These are phyloP conservation scores for Nissolia schottii DNA, from an alignment of 306 rosid genomes.

Conservation along the genomic window DNA sequence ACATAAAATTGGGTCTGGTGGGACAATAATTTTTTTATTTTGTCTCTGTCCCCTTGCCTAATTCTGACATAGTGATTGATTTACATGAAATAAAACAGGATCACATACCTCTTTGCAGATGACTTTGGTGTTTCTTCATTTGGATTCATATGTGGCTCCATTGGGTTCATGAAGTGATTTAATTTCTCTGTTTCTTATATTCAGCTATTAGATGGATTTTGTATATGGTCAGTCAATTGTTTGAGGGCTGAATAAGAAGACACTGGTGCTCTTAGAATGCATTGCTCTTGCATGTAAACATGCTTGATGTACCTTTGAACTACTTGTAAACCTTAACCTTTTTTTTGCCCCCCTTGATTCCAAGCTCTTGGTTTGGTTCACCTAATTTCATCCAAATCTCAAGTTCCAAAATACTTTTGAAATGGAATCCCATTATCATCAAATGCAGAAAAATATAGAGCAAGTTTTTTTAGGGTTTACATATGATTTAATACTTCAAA, in stretches of 20 bases:
- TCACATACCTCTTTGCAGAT: slow-evolving; percentile 40
- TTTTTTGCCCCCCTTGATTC: not conserved
- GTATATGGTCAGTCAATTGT: not conserved
- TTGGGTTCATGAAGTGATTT: not conserved
- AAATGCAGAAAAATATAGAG: not conserved
- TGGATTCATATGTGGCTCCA: slow-evolving; percentile 30
- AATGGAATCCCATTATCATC: not conserved
- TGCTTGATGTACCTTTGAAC: slow-evolving; percentile 37
- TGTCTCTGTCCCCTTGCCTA: too few relatives aligned
- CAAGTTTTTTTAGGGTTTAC: not conserved
- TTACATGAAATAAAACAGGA: not conserved
- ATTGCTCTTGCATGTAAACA: slow-evolving; percentile 16
- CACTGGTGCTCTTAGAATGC: not conserved
- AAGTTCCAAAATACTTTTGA: not conserved
- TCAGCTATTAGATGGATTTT: not conserved
- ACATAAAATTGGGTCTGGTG: too few relatives aligned
- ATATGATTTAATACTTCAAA: not conserved
- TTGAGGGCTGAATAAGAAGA: not conserved
- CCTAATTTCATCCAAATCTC: slow-evolving; percentile 17
- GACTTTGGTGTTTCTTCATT: slow-evolving; percentile 20
- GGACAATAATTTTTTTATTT: too few relatives aligned
- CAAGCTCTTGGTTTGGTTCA: not conserved
- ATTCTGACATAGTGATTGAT: not conserved
- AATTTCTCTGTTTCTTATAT: not conserved
- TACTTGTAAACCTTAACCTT: slow-evolving; percentile 30